Base-by-base conservation (phyloP, 768 basidiomycete species). In the Hygrophorus pudorinus region DNA sequence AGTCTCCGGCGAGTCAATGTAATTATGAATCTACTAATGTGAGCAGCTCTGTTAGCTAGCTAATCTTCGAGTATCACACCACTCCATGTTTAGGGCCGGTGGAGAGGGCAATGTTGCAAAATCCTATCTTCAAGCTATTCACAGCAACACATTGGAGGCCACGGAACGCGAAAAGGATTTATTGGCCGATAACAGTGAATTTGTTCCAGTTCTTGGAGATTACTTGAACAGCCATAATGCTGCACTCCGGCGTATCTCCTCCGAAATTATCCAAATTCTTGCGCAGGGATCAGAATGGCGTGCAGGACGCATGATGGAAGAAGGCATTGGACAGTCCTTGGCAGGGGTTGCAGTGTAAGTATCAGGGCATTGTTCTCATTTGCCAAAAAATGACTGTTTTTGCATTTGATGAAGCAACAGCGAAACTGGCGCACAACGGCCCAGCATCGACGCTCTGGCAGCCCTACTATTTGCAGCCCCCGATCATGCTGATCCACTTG, bases 321-420 rank as follows among this genome's bases (percentile, higher is more conserved):
- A 51, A 37, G 51, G 53, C 24, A 52, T 54, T 18, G 53, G 48
- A 29, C 36, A 33, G 27, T 52, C 49, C 31, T 30, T 54, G n/a
- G n/a, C n/a, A n/a, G n/a, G n/a, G n/a, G n/a, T n/a, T n/a, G n/a
- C n/a, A 18, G 52, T 46, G 16, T 51, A 34, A 41, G 42, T 50
- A 11, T 17, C 37, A 14, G 39, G 48, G 48, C 21, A 29, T 8
- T 33, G 32, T 31, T 10, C 29, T 35, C 17, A 34, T 12, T 11
- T 14, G 13, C 29, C 17, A 16, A 8, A 32, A 6, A 2, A 24
- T 32, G 4, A 13, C 18, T 13, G 37, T 33, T 34, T 4, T 21
- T 38, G n/a, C n/a, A n/a, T n/a, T n/a, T n/a, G n/a, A n/a, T n/a
- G n/a, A n/a, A n/a, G n/a, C 37, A 54, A 45, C 36, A 44, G 48